Percentiles rank a stretch among this genome's conserved stretches.
Evolutionary conservation across 805 yeast species (phyloP).

Genomic region (Cyberlindnera euphorbiae): DNA sequence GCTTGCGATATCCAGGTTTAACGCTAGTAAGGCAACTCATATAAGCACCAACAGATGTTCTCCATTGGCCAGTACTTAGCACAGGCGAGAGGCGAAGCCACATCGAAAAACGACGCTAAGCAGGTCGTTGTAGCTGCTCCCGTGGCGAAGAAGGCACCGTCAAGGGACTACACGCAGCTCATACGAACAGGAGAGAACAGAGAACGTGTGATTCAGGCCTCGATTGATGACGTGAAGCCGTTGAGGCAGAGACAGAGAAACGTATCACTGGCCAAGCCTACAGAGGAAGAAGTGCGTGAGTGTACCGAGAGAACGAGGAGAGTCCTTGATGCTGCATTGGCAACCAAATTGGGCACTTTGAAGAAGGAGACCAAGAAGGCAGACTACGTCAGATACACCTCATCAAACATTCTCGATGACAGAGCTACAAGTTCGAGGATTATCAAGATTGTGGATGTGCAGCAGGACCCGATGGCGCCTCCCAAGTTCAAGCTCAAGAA

Average conservation of each 20-base stretch:
- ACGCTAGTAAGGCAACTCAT: too few species aligned
- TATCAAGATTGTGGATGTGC: conserved; percentile 61
- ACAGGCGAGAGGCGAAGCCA: conserved; percentile 7
- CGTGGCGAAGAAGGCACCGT: conserved; percentile 1
- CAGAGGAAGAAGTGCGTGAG: conserved; percentile 39
- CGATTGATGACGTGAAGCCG: conserved; percentile 57
- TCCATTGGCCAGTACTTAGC: conserved; percentile 19
- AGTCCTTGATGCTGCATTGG: conserved; percentile 49
- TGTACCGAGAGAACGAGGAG: conserved; percentile 52
- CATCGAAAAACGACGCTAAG: conserved; percentile 1
- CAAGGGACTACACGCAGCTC: conserved; percentile 20
- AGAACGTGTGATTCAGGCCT: conserved; percentile 32
- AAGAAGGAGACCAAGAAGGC: conserved; percentile 28
- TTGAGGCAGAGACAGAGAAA: conserved; percentile 42
- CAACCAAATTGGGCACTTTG: conserved; percentile 32
- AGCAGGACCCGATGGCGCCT: conserved; percentile 84
- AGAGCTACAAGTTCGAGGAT: conserved; percentile 35
- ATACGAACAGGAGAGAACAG: conserved; percentile 18
- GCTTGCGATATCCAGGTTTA: too few species aligned
- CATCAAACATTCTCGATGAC: conserved; percentile 33
- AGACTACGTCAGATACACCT: conserved; percentile 41
- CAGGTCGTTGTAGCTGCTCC: conserved; percentile 13
- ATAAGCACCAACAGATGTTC: conserved; percentile 18
- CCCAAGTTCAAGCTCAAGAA: conserved; percentile 64
- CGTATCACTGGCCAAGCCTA: conserved; percentile 39